Evolutionary conservation across 805 yeast species (phyloP).

Genomic region (Middelhovenomyces tepae): DNA sequence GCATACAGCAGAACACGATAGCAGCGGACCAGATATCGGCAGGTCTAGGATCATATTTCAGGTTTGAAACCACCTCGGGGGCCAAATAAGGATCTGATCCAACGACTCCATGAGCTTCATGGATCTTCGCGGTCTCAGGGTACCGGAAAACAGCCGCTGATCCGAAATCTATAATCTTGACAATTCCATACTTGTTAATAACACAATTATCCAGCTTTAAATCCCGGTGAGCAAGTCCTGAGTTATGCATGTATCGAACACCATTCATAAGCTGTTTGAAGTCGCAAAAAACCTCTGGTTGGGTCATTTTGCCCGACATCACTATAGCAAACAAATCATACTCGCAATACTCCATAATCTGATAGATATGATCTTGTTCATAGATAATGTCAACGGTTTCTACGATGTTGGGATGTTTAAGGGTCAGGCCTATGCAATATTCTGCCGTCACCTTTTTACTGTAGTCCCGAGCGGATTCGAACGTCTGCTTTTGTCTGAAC

Average conservation of each 20-base stretch:
- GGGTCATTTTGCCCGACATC: slow-evolving; percentile 82
- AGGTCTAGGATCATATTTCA: slow-evolving; percentile 83
- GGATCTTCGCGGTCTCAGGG: slow-evolving; percentile 65
- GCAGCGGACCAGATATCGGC: slow-evolving; percentile 94
- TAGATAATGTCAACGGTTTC: slow-evolving; percentile 87
- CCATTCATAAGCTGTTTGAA: slow-evolving; percentile 81
- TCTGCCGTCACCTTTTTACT: slow-evolving; percentile 90
- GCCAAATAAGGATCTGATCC: slow-evolving; percentile 88
- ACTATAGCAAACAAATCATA: slow-evolving; percentile 89
- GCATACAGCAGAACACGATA: slow-evolving; percentile 86
- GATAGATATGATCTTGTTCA: slow-evolving; percentile 77
- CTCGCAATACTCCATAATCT: slow-evolving; percentile 93
- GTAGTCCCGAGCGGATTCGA: slow-evolving; percentile 75
- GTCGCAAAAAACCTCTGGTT: slow-evolving; percentile 76
- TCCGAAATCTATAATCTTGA: slow-evolving; percentile 87
- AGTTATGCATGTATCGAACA: slow-evolving; percentile 66
- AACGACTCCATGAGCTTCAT: slow-evolving; percentile 76
- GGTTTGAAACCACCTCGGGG: slow-evolving; percentile 81
- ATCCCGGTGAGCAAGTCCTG: slow-evolving; percentile 89
- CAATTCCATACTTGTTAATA: slow-evolving; percentile 70
- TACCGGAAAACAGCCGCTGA: slow-evolving; percentile 86
- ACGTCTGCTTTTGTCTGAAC: slow-evolving; percentile 65
- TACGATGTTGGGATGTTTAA: slow-evolving; percentile 82
- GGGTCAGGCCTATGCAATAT: slow-evolving; percentile 85
- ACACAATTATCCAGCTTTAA: slow-evolving; percentile 90